Conservation (phyloP, 768 basidiomycete genomes). For the Candolleomyces eurysporus region DNA sequence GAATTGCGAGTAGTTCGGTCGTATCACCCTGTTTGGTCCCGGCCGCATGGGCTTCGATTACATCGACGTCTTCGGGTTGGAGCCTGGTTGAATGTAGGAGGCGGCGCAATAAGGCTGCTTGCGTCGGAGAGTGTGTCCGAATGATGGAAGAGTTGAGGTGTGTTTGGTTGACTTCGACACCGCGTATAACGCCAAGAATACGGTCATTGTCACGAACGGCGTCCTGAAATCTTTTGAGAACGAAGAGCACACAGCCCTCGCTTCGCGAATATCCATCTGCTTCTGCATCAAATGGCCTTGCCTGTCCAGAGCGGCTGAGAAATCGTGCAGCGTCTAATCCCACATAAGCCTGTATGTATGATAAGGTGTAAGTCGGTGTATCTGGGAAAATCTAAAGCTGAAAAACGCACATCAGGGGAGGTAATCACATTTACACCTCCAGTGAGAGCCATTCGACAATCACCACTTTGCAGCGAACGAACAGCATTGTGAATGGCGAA, state of each 20-base stretch:
- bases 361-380: not conserved
- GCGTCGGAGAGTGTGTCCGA: conserved; percentile 65
- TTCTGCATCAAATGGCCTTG: conserved; percentile 66
- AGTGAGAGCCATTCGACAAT: conserved; percentile 68
- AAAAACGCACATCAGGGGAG: conserved; percentile 60
- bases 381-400: not conserved
- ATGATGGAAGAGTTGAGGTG: conserved; percentile 68
- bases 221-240: conserved; percentile 68
- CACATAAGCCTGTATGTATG: conserved; percentile 53
- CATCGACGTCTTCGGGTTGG: conserved; percentile 45
- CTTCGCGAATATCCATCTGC: conserved; percentile 73
- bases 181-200: conserved; percentile 67
- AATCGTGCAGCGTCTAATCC: conserved; percentile 71
- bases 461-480: conserved; percentile 58
- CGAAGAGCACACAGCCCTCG: conserved; percentile 71
- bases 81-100: conserved; percentile 47
- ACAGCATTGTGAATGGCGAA: conserved; percentile 70
- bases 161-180: conserved; percentile 71
- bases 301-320: conserved; percentile 62
- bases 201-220: conserved; percentile 65
- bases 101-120: conserved; percentile 50
- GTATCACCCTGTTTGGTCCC: conserved; percentile 73
- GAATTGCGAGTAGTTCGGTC: conserved; percentile 61
- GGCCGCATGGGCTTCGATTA: conserved; percentile 75
- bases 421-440: conserved; percentile 74